These are phyloP conservation scores for Amanita fuliginea DNA, from an alignment of 768 basidiomycete species.

Conservation along the genomic window DNA sequence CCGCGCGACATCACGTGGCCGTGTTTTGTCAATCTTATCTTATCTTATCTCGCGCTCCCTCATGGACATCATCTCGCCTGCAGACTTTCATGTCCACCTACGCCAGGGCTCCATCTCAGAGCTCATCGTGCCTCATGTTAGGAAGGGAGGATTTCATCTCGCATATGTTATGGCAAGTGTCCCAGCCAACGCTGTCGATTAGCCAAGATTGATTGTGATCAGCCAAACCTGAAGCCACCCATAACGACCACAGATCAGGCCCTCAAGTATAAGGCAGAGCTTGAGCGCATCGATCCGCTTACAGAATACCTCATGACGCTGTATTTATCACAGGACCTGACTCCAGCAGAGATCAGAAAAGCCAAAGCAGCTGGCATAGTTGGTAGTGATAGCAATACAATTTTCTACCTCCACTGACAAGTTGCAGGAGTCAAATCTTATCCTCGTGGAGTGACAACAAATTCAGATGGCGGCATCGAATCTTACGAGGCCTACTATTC, in stretches of 20 bases:
- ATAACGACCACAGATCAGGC: conserved; percentile 76
- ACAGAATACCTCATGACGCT: conserved; percentile 93
- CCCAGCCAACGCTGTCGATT: not conserved
- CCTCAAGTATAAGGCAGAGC: conserved; percentile 63
- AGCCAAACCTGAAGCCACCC: conserved; percentile 93
- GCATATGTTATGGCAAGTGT: conserved; percentile 90
- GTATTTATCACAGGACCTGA: conserved; percentile 87
- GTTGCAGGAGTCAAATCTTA: conserved; percentile 84
- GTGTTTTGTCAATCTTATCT: conserved; percentile 16
- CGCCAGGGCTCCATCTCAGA: conserved; percentile 75
- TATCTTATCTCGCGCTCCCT: conserved; percentile 13
- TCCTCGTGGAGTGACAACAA: conserved; percentile 94
- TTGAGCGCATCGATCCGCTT: conserved; percentile 63
- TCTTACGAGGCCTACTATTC: conserved; percentile 91
- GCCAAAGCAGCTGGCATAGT: conserved; percentile 78
- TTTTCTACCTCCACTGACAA: not conserved
- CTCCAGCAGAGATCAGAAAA: conserved; percentile 82
- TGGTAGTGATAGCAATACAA: conserved; percentile 22
- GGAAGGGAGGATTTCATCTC: conserved; percentile 77
- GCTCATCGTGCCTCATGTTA: conserved; percentile 85
- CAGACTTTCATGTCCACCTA: conserved; percentile 84
- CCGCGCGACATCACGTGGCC: conserved; percentile 29
- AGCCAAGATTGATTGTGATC: conserved; percentile 8
- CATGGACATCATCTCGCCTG: conserved; percentile 31
- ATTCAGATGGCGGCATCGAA: conserved; percentile 93